Percentiles rank a stretch among this genome's conserved stretches.
Evolutionary conservation across 208 protist species (phyloP).

Genomic region (Leishmania lainsoni): DNA sequence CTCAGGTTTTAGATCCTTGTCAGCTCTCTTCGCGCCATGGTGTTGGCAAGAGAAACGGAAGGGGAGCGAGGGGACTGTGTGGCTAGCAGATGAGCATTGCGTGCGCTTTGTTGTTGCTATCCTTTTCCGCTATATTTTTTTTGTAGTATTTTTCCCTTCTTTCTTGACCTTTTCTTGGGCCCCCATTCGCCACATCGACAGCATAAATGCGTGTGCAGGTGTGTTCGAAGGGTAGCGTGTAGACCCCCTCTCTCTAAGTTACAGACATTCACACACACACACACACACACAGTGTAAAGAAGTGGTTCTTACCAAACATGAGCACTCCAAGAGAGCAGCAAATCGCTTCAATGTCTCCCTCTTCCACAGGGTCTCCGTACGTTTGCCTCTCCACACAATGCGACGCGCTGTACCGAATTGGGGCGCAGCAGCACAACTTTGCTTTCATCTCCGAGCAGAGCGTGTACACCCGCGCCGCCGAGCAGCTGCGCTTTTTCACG

Average conservation of each 20-base stretch:
- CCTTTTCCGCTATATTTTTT: background rate
- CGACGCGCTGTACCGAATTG: constrained; percentile 25
- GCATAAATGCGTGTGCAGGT: too few relatives aligned
- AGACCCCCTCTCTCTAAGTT: background rate
- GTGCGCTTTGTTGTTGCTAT: background rate
- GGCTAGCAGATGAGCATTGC: background rate
- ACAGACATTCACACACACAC: background rate
- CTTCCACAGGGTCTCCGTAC: constrained; percentile 18
- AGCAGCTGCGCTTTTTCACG: constrained; percentile 28
- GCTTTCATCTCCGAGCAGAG: constrained; percentile 29
- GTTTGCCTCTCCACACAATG: constrained; percentile 35
- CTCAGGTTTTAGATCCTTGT: background rate
- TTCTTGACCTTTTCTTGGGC: background rate
- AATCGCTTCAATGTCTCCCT: background rate
- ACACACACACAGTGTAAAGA: background rate
- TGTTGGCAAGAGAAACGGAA: background rate
- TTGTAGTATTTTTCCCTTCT: background rate
- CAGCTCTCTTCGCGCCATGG: background rate
- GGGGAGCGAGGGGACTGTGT: background rate
- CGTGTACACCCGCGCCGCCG: constrained; percentile 24
- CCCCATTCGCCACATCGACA: background rate
- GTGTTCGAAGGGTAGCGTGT: background rate
- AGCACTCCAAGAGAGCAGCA: background rate
- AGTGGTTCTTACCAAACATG: background rate
- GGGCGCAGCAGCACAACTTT: constrained; percentile 21